Percentiles rank a stretch among this genome's conserved stretches.
Evolutionary conservation across 768 basidiomycete genomes (phyloP).

Genomic region (Leucocoprinus birnbaumii): DNA sequence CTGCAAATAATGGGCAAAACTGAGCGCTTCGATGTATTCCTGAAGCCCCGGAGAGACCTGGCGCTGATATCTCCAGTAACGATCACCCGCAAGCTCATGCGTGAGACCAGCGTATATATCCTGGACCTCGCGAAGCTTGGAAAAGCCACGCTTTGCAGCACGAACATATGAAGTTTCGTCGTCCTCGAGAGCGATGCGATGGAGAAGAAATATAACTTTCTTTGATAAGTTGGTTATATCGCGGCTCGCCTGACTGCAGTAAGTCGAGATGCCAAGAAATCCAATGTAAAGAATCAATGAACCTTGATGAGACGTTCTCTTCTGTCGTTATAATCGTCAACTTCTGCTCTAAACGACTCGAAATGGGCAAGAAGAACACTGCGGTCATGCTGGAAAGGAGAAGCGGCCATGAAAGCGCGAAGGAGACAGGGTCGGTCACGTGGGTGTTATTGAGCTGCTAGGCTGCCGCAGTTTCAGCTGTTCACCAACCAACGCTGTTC

Average conservation of each 20-base stretch:
- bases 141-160: slow-evolving; percentile 49
- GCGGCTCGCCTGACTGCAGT: slow-evolving; percentile 57
- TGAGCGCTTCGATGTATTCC: slow-evolving; percentile 93
- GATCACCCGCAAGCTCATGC: slow-evolving; percentile 60
- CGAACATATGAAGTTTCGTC: slow-evolving; percentile 19
- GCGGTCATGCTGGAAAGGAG: slow-evolving; percentile 17
- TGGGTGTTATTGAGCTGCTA: background rate
- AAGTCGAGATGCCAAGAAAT: background rate
- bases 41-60: slow-evolving; percentile 82
- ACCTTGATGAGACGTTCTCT: slow-evolving; percentile 92
- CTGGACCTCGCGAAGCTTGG: slow-evolving; percentile 68
- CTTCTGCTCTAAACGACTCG: slow-evolving; percentile 59
- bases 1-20: slow-evolving; percentile 85
- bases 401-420: slow-evolving; percentile 13
- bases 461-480: background rate
- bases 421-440: slow-evolving; percentile 3
- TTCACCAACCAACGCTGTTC: background rate
- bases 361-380: slow-evolving; percentile 37
- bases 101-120: slow-evolving; percentile 58
- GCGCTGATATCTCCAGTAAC: slow-evolving; percentile 76
- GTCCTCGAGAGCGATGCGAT: slow-evolving; percentile 54
- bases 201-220: slow-evolving; percentile 90
- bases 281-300: slow-evolving; percentile 9
- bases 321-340: slow-evolving; percentile 84
- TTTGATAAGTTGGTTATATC: slow-evolving; percentile 92